Base-by-base conservation (phyloP, 2,329 filamentous ascomycete species). In the Epichloe bromicola region DNA sequence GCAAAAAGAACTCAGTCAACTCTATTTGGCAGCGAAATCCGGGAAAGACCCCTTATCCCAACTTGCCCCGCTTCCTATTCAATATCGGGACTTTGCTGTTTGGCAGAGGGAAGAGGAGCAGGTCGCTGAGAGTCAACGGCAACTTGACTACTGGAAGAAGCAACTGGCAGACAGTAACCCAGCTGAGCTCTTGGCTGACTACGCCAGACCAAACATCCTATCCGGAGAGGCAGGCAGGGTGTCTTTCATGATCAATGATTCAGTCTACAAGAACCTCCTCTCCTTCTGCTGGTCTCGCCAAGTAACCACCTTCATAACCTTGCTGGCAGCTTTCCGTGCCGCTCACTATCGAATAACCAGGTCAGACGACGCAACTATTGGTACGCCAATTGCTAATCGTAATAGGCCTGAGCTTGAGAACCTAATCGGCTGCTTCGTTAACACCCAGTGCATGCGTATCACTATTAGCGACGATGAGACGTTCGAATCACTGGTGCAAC, bases 381-480 rank as follows among this genome's bases (percentile, higher is more conserved):
- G 61, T 0, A 56, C 49, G 2, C 56, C 56, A 0, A 59, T 54
- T 3, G 56, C 60, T 1, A 61, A 60, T 10, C 55, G 60, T 0
- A 54, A 59, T 10, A 40, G 56, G 2, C 46, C 43, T 17, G 59
- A 61, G 12, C 8, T 61, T 0, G 50, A 60, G 33, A 43, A 56
- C n/a, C 51, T 60, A 0, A 55, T 61, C 8, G 61, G 58, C 1
- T 59, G 58, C 53, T 62, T 62, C 14, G 61, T 61, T 38, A 61
- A 60, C 20, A 53, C 53, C 0, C 61, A 63, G 39, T 62, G 61
- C 15, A 58, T 62, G n/a, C 17, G 42, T 6, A 45, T 45, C 42
- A 23, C 42, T 15, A 20, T 45, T 3, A 17, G n/a, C 30, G n/a
- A 14, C 20, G 42, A 45, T 7, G 42, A 45, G 7, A 30, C 42